These are phyloP conservation scores for Rhynchospora tenuis DNA, from an alignment of 176 grass and related monocot genomes.

Conservation along the genomic window DNA sequence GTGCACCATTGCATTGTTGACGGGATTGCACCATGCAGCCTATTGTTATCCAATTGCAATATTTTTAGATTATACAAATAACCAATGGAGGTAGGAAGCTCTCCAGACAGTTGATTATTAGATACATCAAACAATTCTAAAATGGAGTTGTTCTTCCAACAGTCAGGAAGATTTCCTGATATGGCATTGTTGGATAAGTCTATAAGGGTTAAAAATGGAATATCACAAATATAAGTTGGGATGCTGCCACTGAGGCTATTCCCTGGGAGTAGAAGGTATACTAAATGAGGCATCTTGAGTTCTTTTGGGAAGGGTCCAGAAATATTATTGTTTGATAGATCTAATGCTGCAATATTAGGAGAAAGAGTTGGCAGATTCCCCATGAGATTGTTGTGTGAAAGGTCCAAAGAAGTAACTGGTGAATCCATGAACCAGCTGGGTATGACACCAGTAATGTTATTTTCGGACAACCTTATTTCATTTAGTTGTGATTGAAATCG, in stretches of 20 bases:
- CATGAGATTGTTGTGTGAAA: neutral
- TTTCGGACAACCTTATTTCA: neutral
- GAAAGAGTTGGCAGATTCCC: neutral
- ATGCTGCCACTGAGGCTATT: slow-evolving; percentile 13
- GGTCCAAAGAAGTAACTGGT: neutral
- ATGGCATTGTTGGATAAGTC: slow-evolving; percentile 18
- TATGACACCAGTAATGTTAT: neutral
- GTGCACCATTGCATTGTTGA: neutral
- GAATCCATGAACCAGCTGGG: slow-evolving; percentile 1
- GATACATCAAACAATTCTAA: neutral
- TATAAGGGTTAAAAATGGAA: neutral
- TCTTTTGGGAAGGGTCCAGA: neutral
- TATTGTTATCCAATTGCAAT: neutral
- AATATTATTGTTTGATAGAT: neutral
- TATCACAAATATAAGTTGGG: neutral
- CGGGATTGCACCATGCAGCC: no score
- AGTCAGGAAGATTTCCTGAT: neutral
- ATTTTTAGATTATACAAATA: neutral
- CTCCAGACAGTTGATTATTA: no score
- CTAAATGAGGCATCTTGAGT: neutral
- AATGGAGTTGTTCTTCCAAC: neutral
- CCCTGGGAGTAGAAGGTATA: neutral
- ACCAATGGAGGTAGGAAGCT: slow-evolving; percentile 24
- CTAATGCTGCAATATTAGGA: no score
- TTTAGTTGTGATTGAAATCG: neutral